Conservation (phyloP, 129 eudicot genomes). For the Flaveria robusta region DNA sequence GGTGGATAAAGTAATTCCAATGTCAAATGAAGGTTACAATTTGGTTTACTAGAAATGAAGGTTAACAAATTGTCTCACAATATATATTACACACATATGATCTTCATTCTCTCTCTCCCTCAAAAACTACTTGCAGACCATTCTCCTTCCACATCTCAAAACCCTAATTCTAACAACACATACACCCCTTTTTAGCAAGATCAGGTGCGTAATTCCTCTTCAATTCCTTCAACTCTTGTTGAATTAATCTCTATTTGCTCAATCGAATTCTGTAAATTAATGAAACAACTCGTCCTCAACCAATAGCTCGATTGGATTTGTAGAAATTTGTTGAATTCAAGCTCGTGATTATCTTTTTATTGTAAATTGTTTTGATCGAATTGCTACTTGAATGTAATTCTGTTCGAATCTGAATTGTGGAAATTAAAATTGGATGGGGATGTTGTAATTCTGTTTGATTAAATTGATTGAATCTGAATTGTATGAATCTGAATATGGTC, state of each 20-base stretch:
- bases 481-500: constrained; percentile 26
- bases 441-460: neutral
- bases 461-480: constrained; percentile 26
- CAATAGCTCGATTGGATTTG: constrained; percentile 34
- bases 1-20: too few species aligned
- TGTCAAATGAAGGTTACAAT: too few species aligned
- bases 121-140: constrained; percentile 40
- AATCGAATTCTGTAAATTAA: constrained; percentile 10
- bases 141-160: constrained; percentile 48
- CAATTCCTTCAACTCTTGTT: constrained; percentile 37
- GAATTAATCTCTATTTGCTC: constrained; percentile 13
- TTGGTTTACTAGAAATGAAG: too few species aligned
- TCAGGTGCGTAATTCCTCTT: constrained; percentile 52
- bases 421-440: neutral
- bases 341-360: constrained; percentile 25
- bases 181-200: constrained; percentile 32
- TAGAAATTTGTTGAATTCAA: constrained; percentile 40
- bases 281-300: constrained; percentile 10
- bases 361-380: constrained; percentile 11
- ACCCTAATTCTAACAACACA: constrained; percentile 59
- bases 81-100: constrained; percentile 20
- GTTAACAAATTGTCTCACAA: constrained; percentile 37
- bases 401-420: neutral
- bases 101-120: constrained; percentile 33
- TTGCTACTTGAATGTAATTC: constrained; percentile 12